Percentiles rank a stretch among this genome's conserved stretches.
Evolutionary conservation across 768 basidiomycete genomes (phyloP).

Genomic region (Phlebiopsis gigantea): DNA sequence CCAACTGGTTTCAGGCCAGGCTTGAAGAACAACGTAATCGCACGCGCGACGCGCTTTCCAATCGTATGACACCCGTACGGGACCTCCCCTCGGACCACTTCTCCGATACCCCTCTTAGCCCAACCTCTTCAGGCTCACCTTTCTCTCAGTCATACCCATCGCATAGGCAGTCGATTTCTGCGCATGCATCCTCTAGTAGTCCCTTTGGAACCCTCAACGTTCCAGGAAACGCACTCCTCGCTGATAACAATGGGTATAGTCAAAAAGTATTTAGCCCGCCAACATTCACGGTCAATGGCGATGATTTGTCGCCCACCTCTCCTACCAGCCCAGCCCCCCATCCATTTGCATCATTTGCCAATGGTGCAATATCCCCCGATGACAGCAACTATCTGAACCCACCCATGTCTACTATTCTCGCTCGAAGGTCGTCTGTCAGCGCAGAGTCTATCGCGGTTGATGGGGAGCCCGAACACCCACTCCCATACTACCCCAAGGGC

Average conservation of each 20-base stretch:
- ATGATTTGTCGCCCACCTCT: constrained; percentile 57
- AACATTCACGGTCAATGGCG: constrained; percentile 53
- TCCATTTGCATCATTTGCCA: constrained; percentile 32
- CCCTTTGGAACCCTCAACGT: constrained; percentile 79
- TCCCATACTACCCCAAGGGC: constrained; percentile 76
- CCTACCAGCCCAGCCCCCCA: constrained; percentile 39
- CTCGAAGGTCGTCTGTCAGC: constrained; percentile 89
- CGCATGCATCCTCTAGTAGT: constrained; percentile 44
- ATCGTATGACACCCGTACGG: constrained; percentile 43
- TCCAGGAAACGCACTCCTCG: constrained; percentile 72
- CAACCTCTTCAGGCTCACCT: constrained; percentile 40
- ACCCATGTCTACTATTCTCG: constrained; percentile 73
- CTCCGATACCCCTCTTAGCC: constrained; percentile 41
- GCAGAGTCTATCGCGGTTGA: constrained; percentile 94
- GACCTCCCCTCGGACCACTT: constrained; percentile 57
- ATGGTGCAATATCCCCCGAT: constrained; percentile 28
- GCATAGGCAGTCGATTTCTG: constrained; percentile 43
- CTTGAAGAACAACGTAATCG: constrained; percentile 80
- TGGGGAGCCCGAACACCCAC: constrained; percentile 54
- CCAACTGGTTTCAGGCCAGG: constrained; percentile 91
- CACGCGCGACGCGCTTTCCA: constrained; percentile 59
- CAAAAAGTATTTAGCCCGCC: constrained; percentile 34
- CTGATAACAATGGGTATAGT: constrained; percentile 31
- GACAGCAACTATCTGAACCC: constrained; percentile 67
- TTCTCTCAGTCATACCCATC: constrained; percentile 44